Evolutionary conservation across 2,329 filamentous ascomycete genomes (phyloP).

Genomic region (Alternaria rosae): DNA sequence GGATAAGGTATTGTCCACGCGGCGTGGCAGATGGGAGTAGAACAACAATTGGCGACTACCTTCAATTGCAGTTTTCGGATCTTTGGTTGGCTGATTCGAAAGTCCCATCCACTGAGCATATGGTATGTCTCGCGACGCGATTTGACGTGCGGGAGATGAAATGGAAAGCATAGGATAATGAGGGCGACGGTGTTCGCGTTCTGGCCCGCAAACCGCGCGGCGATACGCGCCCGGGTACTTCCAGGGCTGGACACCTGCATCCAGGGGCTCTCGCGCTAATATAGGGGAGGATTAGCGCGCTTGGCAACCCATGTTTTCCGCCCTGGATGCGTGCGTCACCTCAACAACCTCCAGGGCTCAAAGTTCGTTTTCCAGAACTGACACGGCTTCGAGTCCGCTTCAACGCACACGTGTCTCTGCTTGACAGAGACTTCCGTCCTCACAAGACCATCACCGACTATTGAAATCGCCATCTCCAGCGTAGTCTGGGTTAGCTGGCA

Average conservation of each 20-base stretch:
- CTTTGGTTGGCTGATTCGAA: fast-evolving
- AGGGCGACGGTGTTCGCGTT: not conserved
- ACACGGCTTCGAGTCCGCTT: not conserved
- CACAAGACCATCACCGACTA: not conserved
- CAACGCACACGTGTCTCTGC: fast-evolving
- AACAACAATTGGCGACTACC: not conserved
- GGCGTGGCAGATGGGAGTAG: not conserved
- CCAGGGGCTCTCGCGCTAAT: not conserved
- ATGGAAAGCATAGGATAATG: not conserved
- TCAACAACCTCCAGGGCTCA: not conserved
- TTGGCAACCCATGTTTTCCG: not conserved
- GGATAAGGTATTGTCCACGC: not conserved
- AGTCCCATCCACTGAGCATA: not conserved
- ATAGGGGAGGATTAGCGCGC: not conserved
- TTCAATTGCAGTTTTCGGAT: not conserved
- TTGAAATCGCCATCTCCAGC: not conserved
- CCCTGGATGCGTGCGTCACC: not conserved
- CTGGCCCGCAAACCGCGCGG: not conserved
- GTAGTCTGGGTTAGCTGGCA: not conserved
- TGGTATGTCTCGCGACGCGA: not conserved
- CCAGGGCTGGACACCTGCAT: not conserved
- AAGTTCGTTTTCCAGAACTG: not conserved
- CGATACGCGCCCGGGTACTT: not conserved
- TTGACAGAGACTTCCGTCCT: not conserved
- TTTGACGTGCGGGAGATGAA: not conserved